Percentiles rank a stretch among this genome's conserved stretches.
These are phyloP conservation scores for Tetrahymena borealis DNA, from an alignment of 73 alveolate species.

Conservation along the genomic window DNA sequence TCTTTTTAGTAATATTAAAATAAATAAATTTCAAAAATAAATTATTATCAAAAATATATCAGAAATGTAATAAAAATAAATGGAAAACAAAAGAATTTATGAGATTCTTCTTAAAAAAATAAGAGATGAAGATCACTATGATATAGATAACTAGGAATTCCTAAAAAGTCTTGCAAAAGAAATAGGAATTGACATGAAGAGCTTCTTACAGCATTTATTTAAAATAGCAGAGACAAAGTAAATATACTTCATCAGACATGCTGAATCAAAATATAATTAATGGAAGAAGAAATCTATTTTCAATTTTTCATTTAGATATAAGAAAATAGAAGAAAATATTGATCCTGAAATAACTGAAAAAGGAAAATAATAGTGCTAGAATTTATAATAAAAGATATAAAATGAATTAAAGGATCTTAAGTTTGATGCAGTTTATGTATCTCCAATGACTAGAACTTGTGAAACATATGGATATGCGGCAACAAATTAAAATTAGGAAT, in stretches of 20 bases:
- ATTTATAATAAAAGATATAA: neutral
- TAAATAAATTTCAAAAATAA: too few relatives aligned
- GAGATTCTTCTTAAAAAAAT: neutral
- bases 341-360: neutral
- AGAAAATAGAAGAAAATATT: neutral
- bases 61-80: neutral
- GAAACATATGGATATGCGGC: neutral
- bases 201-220: neutral
- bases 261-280: neutral
- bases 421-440: neutral
- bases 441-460: neutral
- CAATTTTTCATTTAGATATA: neutral
- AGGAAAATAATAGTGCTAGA: neutral
- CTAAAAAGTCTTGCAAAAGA: neutral
- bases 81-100: neutral
- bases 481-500: neutral
- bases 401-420: neutral
- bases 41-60: neutral
- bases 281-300: neutral
- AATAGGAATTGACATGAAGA: neutral
- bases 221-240: neutral
- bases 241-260: neutral
- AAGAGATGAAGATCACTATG: neutral
- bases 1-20: too few relatives aligned
- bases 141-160: neutral